A percentile compares a stretch with the other conserved stretches of the same genome.
Conservation (phyloP, 164 flowering plant species). For the Brasenia schreberi region DNA sequence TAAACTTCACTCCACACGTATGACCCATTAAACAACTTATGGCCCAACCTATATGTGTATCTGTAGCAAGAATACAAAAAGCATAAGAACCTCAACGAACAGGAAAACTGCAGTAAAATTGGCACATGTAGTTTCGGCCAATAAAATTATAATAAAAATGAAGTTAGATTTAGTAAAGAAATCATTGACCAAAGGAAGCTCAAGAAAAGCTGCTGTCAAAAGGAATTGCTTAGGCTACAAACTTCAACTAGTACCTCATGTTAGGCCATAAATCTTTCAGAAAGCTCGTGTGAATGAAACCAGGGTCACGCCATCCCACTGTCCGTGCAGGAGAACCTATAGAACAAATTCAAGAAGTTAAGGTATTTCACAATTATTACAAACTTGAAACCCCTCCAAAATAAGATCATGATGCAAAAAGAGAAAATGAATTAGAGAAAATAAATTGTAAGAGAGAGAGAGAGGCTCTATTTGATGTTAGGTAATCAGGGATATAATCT, state of each 20-base stretch:
- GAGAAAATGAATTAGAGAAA: no score
- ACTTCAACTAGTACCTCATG: slow-evolving; percentile 20
- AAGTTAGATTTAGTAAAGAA: neutral
- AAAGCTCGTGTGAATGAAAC: slow-evolving; percentile 77
- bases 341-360: neutral
- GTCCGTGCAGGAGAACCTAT: slow-evolving; percentile 93
- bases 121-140: no score
- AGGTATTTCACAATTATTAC: no score
- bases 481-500: no score
- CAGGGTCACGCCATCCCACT: slow-evolving; percentile 98
- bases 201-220: neutral
- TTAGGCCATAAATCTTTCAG: slow-evolving; percentile 85
- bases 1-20: slow-evolving; percentile 25
- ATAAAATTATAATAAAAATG: neutral
- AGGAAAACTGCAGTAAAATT: no score
- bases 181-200: neutral
- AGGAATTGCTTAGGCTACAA: neutral
- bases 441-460: no score
- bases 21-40: slow-evolving; percentile 22
- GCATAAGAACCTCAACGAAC: neutral
- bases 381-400: no score
- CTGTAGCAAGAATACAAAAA: slow-evolving; percentile 12
- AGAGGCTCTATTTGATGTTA: no score
- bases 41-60: slow-evolving; percentile 37
- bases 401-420: no score